Base-by-base conservation (phyloP, 2,329 filamentous ascomycete genomes). In the Colletotrichum viniferum region DNA sequence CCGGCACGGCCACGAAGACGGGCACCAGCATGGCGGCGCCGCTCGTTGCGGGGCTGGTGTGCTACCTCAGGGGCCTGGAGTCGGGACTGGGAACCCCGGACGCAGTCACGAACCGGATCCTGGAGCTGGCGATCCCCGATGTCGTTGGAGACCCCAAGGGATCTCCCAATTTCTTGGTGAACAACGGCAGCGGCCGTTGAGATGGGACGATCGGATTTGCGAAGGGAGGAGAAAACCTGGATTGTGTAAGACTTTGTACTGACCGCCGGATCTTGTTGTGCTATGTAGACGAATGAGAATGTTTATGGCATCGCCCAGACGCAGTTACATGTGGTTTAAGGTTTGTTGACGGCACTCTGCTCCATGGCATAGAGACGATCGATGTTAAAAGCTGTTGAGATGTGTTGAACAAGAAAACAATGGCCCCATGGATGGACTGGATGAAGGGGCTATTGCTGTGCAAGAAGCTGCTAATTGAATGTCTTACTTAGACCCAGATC, bases 1-100 rank as follows among this genome's bases (percentile, higher is more conserved):
- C 79, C 7, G 85, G 88, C 24, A 87, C 81, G 24, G 83, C 83
- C 48, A 85, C 80, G n/a, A 85, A 91, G 78, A 88, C 86, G 9
- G 92, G 91, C 36, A 93, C 92, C 6, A 91, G 87, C 32, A 92
- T 92, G 91, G 89, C 91, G 4, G 85, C 87, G 7, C 91, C 91
- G 1, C 91, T 92, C 79, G 86, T 93, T 67, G 86, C 90, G 21
- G 92, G 92, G 12, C 80, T 93, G 30, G 90, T 74, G 52, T 67
- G 67, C 14, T 93, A 92, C 80, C 81, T 93, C 26, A 79, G 88
- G 71, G 83, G 80, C 8, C 80, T 88, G 2, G 86, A 89, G 78
- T 78, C 80, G 26, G 65, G 56, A 5, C 76, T 79, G 52, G 78
- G 77, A 5, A 85, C 83, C 10, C 87, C 89, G 2, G 81, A 83